Conservation (phyloP, 1,284 basidiomycete genomes). For the Agaricales sp. region DNA sequence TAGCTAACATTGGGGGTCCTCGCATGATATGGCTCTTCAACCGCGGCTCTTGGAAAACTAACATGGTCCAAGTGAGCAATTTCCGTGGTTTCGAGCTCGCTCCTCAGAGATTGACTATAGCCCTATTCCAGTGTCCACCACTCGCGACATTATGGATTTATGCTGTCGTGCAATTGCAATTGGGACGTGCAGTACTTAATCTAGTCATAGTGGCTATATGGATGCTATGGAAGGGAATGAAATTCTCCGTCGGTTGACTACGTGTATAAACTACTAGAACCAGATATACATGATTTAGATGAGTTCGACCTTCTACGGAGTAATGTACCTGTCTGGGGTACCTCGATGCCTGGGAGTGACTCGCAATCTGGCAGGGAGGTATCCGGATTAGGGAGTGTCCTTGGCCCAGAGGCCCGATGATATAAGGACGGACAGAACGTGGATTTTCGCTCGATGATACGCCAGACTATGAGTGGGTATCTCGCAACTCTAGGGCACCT, state of each 20-base stretch:
- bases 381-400: not conserved
- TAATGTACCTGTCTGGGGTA: not conserved
- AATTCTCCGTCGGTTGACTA: slow-evolving; percentile 16
- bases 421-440: slow-evolving; percentile 8
- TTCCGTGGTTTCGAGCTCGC: slow-evolving; percentile 3
- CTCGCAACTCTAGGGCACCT: slow-evolving; percentile 70
- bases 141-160: slow-evolving; percentile 70
- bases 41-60: slow-evolving; percentile 49
- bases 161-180: slow-evolving; percentile 52
- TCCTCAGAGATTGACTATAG: no score
- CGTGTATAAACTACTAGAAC: not conserved
- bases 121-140: slow-evolving; percentile 53
- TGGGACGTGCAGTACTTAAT: slow-evolving; percentile 49
- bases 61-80: slow-evolving; percentile 57
- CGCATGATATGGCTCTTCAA: slow-evolving; percentile 67
- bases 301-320: not conserved
- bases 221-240: slow-evolving; percentile 50
- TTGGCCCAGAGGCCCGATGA: not conserved
- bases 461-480: slow-evolving; percentile 49
- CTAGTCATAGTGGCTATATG: slow-evolving; percentile 42
- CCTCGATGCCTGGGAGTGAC: not conserved
- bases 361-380: not conserved
- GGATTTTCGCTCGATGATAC: slow-evolving; percentile 75
- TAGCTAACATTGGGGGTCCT: slow-evolving; percentile 47
- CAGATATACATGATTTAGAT: not conserved